Evolutionary conservation across 345 rosid species (phyloP).

Genomic region (Pugionium cornutum): DNA sequence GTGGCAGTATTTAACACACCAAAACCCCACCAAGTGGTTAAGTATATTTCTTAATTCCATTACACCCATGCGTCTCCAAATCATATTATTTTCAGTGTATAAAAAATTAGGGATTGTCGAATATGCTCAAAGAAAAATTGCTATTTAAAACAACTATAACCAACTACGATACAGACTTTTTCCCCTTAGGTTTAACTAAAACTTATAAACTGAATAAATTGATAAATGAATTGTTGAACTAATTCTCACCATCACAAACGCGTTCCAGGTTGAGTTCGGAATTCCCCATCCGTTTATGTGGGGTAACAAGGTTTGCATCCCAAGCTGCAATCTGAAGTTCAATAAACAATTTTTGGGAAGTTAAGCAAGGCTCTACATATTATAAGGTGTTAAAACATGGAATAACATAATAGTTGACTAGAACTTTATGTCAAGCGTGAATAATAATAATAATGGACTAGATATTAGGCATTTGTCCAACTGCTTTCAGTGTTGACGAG

Average conservation of each 20-base stretch:
- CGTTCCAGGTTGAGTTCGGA: slow-evolving; percentile 56
- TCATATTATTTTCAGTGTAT: neutral
- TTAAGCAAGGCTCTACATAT: slow-evolving; percentile 12
- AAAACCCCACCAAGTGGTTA: neutral
- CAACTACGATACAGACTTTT: slow-evolving; percentile 12
- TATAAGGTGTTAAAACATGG: slow-evolving; percentile 13
- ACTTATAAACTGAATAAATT: neutral
- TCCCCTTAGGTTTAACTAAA: slow-evolving; percentile 1
- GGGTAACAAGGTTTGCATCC: slow-evolving; percentile 97
- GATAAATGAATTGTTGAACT: slow-evolving; percentile 5
- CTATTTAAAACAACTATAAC: neutral
- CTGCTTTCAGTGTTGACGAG: slow-evolving; percentile 9
- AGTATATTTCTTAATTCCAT: neutral
- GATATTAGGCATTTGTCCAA: neutral
- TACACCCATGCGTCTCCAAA: neutral
- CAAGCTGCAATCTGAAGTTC: slow-evolving; percentile 86
- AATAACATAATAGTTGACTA: slow-evolving; percentile 10
- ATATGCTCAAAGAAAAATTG: slow-evolving; percentile 12
- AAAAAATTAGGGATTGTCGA: neutral
- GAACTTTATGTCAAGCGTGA: neutral
- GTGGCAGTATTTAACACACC: neutral
- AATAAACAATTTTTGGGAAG: slow-evolving; percentile 20
- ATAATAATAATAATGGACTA: neutral
- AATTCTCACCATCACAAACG: slow-evolving; percentile 74
- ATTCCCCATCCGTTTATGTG: slow-evolving; percentile 97